Base-by-base conservation (phyloP, 805 yeast genomes). In the Starmerella cellae region DNA sequence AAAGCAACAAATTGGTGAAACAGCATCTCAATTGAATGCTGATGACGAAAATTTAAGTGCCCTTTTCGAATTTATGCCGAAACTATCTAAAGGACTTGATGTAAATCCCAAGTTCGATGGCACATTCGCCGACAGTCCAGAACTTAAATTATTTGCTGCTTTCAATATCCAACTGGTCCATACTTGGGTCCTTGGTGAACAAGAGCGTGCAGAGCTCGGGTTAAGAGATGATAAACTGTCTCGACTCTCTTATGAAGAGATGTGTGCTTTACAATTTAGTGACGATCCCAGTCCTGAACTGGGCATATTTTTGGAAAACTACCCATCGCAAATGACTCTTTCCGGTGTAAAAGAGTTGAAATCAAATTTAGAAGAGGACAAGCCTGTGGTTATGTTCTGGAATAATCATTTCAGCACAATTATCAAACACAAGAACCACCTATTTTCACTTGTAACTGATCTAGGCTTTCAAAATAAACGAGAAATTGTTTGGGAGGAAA, bases 371-470 rank as follows among this genome's bases (percentile, higher is more conserved):
- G 55, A 60, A 1, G 67, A 69, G 14, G 76, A 76, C 33, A 70
- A 77, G 5, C 67, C 77, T 42, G 73, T 77, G 1, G 75, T 88
- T 0, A 71, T 88, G 47, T 91, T 87, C 64, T 70, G 96, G 55
- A 88, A 91, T 60, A 87, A 91, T 59, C 95, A 85, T 59, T 88
- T 82, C 60, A 72, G 72, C 49, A 83, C 95, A 0, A 57, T 87
- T 10, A 71, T 67, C 51, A 58, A 57, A 2, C 54, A 48, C 34
- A 45, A 58, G 5, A 66, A 66, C 23, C 67, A 68, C 42, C 63
- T 88, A 26, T 84, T 73, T 55, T 60, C 73, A 4, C 64, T 88
- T 22, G 78, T 82, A 2, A 82, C 91, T 1, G 95, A 91, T 56
- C 63, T 68, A 14, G 84, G 91, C 3, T 79, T 74, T 53, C 55